Evolutionary conservation across 2,329 filamentous ascomycete species (phyloP), one percentile per base, ranked within the genome.

Genomic region (Fusarium decemcellulare): DNA sequence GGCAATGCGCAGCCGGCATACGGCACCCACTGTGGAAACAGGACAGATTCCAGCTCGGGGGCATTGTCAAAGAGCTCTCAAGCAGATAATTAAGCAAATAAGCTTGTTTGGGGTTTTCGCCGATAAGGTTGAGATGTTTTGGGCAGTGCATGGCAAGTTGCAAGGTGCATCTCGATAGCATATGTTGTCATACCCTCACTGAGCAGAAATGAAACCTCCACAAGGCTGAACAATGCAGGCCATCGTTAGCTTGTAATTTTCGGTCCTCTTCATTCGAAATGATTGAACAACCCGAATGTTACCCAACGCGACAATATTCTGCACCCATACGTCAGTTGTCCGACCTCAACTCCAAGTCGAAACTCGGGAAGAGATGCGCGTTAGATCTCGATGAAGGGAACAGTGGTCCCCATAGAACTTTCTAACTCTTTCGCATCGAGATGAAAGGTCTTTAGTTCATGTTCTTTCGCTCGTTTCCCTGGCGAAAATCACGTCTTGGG

Each of bases 341-440:
- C 59, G 34, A 29, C 50, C 14, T 46, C 48, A 60, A 51, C 54
- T 4, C 15, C 42, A 44, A 29, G n/a, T 15, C 48, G 40, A 46
- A 48, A 40, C 40, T 34, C n/a, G 32, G 29, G 51, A 47, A 50
- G 30, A 34, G 18, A 30, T 48, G 40, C 29, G 55, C 50, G n/a
- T 27, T 36, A 42, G 55, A 68, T 61, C 59, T 70, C 67, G 67
- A 70, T 70, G 52, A 3, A 52, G 15, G 43, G 43, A 50, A 51
- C 37, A 43, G 57, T 42, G 34, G 43, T 59, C 43, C 55, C 52
- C 39, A 43, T 23, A 23, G 3, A 70, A 61, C 46, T 55, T 68
- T 70, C 63, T 4, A 61, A 58, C 2, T n/a, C 54, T 36, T 56
- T 52, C 51, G 37, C 36, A 51, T 44, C 29, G 51, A 62, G 27